Conservation (phyloP, 31 red algal genomes). For the Odonthalia washingtoniensis region DNA sequence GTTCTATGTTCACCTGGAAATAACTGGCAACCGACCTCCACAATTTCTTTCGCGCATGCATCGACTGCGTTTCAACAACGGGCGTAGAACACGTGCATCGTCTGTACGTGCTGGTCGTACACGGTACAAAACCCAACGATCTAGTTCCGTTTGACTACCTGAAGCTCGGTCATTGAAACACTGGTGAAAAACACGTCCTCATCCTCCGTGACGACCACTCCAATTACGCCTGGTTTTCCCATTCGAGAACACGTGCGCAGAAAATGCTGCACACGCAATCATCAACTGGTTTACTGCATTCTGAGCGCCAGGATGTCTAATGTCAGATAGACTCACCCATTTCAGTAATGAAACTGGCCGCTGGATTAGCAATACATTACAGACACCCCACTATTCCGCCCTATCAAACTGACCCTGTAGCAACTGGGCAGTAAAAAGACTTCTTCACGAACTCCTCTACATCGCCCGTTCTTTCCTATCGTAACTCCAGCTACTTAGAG, state of each 20-base stretch:
- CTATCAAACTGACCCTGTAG: conserved; percentile 10
- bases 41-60: conserved; percentile 19
- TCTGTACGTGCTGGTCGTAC: too few species aligned
- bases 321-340: conserved; percentile 25
- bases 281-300: conserved; percentile 24
- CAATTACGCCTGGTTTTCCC: background rate
- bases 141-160: too few species aligned
- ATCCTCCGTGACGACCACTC: too few species aligned
- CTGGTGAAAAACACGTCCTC: too few species aligned
- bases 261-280: background rate
- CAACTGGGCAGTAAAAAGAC: conserved; percentile 12
- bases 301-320: background rate
- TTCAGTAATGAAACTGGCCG: background rate
- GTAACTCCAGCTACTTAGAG: background rate
- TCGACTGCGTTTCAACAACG: conserved; percentile 25
- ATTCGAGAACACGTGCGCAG: background rate
- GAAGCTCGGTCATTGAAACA: too few species aligned
- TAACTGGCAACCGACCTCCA: background rate
- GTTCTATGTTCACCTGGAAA: background rate
- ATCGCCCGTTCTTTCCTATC: conserved; percentile 1
- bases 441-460: background rate
- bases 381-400: background rate
- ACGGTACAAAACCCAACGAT: too few species aligned
- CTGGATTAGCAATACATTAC: background rate
- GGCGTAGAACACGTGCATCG: conserved; percentile 11